phyloP scores from a whole-genome alignment of 2,329 filamentous ascomycete genomes.

The Aureobasidium lini region DNA sequence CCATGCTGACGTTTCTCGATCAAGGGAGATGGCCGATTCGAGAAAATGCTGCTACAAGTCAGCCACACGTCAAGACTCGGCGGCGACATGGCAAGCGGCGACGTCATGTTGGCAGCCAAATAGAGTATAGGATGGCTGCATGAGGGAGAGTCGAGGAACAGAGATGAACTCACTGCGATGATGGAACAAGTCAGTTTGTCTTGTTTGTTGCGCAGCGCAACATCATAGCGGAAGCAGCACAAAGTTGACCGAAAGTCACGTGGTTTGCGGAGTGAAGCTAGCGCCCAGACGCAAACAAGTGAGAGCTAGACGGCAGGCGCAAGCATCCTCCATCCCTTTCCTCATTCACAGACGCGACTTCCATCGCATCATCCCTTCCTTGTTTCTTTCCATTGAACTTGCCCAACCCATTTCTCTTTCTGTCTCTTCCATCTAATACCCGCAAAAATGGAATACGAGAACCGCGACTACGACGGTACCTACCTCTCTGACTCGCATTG shows the following conservation, averaged over 20 bases:
- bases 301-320: slow-evolving; percentile 4
- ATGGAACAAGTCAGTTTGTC: not conserved
- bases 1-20: not conserved
- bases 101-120: not conserved
- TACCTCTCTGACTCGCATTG: slow-evolving; percentile 17
- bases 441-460: slow-evolving; percentile 57
- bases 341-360: not conserved
- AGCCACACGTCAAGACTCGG: not conserved
- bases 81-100: not conserved
- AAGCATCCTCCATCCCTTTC: slow-evolving; percentile 5
- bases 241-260: not conserved
- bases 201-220: not conserved
- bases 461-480: slow-evolving; percentile 60
- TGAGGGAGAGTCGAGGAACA: not conserved
- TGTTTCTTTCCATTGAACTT: slow-evolving; percentile 3
- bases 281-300: slow-evolving; percentile 8
- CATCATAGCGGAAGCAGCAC: not conserved
- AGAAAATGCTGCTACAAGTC: not conserved
- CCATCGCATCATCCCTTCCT: slow-evolving; percentile 12
- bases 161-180: not conserved
- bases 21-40: not conserved
- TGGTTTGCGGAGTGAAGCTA: not conserved
- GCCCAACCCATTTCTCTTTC: not conserved
- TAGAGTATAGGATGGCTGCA: not conserved
- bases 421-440: slow-evolving; percentile 21